These are phyloP conservation scores for Aureobasidium sp. DNA, from an alignment of 2,329 filamentous ascomycete genomes.

Conservation along the genomic window DNA sequence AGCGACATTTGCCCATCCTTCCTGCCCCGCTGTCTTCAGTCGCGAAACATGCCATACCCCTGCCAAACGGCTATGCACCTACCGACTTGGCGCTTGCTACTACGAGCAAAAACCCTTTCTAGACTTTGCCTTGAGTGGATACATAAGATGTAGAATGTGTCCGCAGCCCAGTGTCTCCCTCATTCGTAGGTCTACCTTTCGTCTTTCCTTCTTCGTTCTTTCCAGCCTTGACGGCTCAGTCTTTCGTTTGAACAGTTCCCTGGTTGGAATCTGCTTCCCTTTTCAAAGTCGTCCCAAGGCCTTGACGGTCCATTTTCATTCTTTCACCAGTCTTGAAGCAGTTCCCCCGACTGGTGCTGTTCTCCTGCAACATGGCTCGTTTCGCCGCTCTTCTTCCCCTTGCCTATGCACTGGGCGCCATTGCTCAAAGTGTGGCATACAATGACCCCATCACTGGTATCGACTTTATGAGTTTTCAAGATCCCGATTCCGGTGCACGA, in stretches of 20 bases:
- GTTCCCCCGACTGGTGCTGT: neutral
- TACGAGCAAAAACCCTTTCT: neutral
- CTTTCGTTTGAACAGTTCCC: conserved; percentile 4
- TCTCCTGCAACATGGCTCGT: conserved; percentile 15
- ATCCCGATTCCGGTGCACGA: conserved; percentile 35
- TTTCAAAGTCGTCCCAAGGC: conserved; percentile 11
- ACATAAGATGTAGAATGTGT: neutral
- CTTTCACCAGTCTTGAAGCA: neutral
- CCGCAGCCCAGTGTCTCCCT: neutral
- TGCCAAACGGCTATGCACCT: conserved; percentile 6
- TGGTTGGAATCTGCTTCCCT: conserved; percentile 6
- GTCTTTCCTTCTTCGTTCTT: neutral
- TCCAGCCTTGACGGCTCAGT: conserved; percentile 17
- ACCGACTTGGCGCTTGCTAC: conserved; percentile 1
- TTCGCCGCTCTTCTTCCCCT: conserved; percentile 14
- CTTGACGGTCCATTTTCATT: conserved; percentile 15
- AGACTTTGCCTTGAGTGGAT: neutral
- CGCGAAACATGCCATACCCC: conserved; percentile 11
- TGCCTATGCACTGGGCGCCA: conserved; percentile 13
- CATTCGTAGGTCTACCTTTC: neutral
- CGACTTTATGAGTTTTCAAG: conserved; percentile 36
- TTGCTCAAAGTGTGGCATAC: conserved; percentile 25
- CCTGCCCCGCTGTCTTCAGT: neutral
- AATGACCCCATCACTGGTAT: conserved; percentile 42
- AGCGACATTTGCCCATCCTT: neutral